These are phyloP conservation scores for Achlya hypogyna DNA, from an alignment of 352 stramenopile genomes.

Conservation along the genomic window DNA sequence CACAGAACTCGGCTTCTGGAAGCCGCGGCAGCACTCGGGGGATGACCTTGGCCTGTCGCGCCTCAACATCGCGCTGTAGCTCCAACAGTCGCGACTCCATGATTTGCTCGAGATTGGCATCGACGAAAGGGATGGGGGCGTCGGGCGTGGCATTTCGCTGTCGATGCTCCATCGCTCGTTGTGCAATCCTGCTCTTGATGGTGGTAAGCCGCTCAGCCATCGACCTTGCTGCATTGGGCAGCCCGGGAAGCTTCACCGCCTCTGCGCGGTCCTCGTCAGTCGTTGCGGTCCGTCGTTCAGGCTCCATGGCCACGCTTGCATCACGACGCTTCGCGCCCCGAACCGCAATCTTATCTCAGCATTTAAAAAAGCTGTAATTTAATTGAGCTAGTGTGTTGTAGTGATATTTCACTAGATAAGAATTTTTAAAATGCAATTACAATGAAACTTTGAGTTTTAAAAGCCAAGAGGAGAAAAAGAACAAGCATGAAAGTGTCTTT, in stretches of 20 bases:
- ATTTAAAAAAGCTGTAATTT: background rate
- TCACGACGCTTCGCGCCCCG: background rate
- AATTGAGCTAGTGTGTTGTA: too few species aligned
- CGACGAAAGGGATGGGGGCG: background rate
- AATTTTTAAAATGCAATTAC: too few species aligned
- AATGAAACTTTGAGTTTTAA: too few species aligned
- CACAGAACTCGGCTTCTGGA: background rate
- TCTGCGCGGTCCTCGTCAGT: background rate
- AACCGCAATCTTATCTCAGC: background rate
- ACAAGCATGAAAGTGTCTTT: background rate
- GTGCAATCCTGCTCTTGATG: slow-evolving; percentile 8
- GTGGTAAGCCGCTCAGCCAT: background rate
- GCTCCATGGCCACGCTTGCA: background rate
- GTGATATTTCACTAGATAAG: too few species aligned
- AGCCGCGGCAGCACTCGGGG: slow-evolving; percentile 6
- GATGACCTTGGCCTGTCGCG: background rate
- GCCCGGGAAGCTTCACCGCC: background rate
- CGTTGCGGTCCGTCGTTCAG: background rate
- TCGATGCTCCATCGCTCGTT: slow-evolving; percentile 2
- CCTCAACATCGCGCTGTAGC: background rate
- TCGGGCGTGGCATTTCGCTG: background rate
- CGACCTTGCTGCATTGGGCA: background rate
- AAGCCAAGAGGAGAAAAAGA: too few species aligned
- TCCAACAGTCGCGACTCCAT: slow-evolving; percentile 12
- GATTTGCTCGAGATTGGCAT: slow-evolving; percentile 4